Percentiles rank a stretch among this genome's conserved stretches.
phyloP scores from a whole-genome alignment of 257 asterid species.

The Coffea eugenioides region DNA sequence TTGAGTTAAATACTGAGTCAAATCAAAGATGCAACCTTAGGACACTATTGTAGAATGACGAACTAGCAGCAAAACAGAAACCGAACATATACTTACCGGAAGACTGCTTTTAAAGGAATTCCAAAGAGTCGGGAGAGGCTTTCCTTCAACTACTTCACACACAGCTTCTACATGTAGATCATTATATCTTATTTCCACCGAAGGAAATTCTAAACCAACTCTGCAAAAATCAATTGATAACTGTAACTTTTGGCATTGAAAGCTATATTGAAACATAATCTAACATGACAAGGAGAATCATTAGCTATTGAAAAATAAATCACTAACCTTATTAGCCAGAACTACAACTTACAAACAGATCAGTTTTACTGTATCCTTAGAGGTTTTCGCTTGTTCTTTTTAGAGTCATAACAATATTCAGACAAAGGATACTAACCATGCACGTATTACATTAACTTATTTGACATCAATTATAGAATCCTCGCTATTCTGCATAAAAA shows the following conservation, averaged over 20 bases:
- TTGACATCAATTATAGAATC: constrained; percentile 9
- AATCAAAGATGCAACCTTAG: constrained; percentile 31
- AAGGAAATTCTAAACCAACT: constrained; percentile 56
- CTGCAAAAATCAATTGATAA: constrained; percentile 24
- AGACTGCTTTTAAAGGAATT: constrained; percentile 51
- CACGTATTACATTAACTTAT: neutral
- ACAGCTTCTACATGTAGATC: constrained; percentile 51
- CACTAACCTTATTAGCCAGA: neutral
- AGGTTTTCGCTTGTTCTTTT: neutral
- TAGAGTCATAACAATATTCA: neutral
- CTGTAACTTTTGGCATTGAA: neutral
- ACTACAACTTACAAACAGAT: neutral
- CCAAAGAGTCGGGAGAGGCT: constrained; percentile 78
- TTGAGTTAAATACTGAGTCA: neutral
- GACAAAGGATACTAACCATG: neutral
- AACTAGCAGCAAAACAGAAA: constrained; percentile 8
- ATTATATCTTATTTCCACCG: constrained; percentile 56
- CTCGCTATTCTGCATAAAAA: constrained; percentile 32
- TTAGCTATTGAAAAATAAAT: neutral
- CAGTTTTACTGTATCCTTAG: neutral
- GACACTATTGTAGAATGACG: constrained; percentile 31
- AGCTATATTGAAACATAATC: neutral
- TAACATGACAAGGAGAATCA: neutral
- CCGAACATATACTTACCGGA: constrained; percentile 29
- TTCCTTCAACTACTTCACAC: constrained; percentile 66